Evolutionary conservation across 2,329 filamentous ascomycete species (phyloP).

Genomic region (Fusarium sp.): DNA sequence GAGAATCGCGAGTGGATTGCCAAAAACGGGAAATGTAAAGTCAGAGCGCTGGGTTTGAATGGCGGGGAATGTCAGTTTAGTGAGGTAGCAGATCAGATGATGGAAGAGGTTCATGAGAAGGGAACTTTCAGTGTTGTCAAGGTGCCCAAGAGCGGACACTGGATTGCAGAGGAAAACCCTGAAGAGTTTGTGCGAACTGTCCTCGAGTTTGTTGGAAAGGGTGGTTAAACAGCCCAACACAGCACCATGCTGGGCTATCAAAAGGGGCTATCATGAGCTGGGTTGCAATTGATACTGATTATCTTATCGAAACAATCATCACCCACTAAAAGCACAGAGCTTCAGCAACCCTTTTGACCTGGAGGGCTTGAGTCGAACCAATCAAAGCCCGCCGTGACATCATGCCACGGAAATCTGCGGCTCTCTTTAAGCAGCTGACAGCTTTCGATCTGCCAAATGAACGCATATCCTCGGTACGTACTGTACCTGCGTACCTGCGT

Average conservation of each 20-base stretch:
- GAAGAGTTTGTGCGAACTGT: slow-evolving; percentile 16
- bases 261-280: too few species aligned
- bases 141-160: slow-evolving; percentile 26
- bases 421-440: slow-evolving; percentile 32
- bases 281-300: slow-evolving; percentile 18
- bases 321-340: slow-evolving; percentile 13
- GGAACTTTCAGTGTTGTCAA: slow-evolving; percentile 16
- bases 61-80: slow-evolving; percentile 23
- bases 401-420: slow-evolving; percentile 48
- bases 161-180: slow-evolving; percentile 30
- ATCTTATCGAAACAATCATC: slow-evolving; percentile 42
- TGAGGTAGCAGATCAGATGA: slow-evolving; percentile 26
- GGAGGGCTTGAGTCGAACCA: slow-evolving; percentile 21
- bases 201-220: slow-evolving; percentile 22
- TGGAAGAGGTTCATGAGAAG: slow-evolving; percentile 23
- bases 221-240: neutral
- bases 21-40: slow-evolving; percentile 28
- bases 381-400: slow-evolving; percentile 39
- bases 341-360: slow-evolving; percentile 33
- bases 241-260: too few species aligned
- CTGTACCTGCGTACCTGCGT: slow-evolving; percentile 3
- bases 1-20: slow-evolving; percentile 35
- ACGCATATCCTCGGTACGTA: slow-evolving; percentile 32
- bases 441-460: slow-evolving; percentile 20
- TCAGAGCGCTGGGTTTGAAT: slow-evolving; percentile 17